A percentile compares a stretch with the other conserved stretches of the same genome.
Evolutionary conservation across 148 eudicot species (phyloP).

Genomic region (Silene uniflora): DNA sequence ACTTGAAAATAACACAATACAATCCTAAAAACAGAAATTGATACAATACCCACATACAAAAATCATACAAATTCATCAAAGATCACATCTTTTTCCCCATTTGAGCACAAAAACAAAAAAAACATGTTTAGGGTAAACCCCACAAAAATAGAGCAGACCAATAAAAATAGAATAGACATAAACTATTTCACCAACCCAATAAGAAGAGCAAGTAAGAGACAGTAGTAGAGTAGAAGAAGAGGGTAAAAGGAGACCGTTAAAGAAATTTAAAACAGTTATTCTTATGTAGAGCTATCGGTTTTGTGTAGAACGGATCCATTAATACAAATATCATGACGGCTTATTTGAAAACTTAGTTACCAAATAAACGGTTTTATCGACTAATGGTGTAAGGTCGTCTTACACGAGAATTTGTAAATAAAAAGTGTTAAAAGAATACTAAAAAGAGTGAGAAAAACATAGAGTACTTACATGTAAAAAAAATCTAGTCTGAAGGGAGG

Average conservation of each 20-base stretch:
- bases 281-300: too few relatives aligned
- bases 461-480: background rate
- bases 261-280: background rate
- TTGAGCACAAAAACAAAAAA: background rate
- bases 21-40: background rate
- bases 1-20: background rate
- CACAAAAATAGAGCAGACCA: slow-evolving; percentile 4
- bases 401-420: too few relatives aligned
- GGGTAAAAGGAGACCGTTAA: background rate
- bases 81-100: slow-evolving; percentile 3
- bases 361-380: too few relatives aligned
- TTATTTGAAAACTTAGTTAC: too few relatives aligned
- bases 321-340: too few relatives aligned
- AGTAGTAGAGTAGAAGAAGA: slow-evolving; percentile 1
- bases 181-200: slow-evolving; percentile 13
- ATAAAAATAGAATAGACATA: background rate
- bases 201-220: background rate
- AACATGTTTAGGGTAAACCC: background rate
- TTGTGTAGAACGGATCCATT: too few relatives aligned
- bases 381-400: too few relatives aligned
- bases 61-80: slow-evolving; percentile 2
- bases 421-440: background rate
- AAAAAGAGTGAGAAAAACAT: background rate
- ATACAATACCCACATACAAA: slow-evolving; percentile 9
- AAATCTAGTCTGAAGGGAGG: slow-evolving; percentile 13